Conservation (phyloP, 345 rosid species). For the Boechera stricta region DNA sequence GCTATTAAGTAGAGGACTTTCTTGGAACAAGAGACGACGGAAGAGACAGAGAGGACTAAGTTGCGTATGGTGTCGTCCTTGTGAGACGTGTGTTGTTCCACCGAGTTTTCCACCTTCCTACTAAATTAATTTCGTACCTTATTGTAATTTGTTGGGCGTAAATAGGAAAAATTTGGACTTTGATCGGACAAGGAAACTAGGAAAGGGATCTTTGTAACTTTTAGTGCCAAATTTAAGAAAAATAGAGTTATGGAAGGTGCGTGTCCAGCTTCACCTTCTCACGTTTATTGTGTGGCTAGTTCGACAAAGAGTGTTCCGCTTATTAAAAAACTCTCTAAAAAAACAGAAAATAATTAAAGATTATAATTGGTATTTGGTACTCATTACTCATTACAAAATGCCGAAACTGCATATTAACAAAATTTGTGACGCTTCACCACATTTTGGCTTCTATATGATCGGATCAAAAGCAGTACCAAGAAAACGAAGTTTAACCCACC, state of each 20-base stretch:
- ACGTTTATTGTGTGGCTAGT: conserved; percentile 40
- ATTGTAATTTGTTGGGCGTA: not conserved
- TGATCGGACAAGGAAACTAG: conserved; percentile 23
- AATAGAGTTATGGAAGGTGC: conserved; percentile 25
- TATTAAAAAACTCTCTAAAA: not conserved
- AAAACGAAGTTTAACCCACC: not conserved
- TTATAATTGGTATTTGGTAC: not conserved
- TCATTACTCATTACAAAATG: not conserved
- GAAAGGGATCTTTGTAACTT: conserved; percentile 26
- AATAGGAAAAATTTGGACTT: not conserved
- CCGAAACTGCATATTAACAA: not conserved
- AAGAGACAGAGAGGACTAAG: not conserved
- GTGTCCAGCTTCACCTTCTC: conserved; percentile 46
- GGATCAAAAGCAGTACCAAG: not conserved
- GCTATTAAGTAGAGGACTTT: conserved; percentile 7
- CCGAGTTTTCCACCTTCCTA: not conserved
- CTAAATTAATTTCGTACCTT: not conserved
- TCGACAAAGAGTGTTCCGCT: not conserved
- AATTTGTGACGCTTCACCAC: not conserved
- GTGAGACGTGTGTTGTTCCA: conserved; percentile 29
- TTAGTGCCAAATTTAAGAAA: not conserved
- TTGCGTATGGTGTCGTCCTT: conserved; percentile 40
- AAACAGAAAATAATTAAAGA: not conserved
- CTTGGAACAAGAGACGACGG: not conserved
- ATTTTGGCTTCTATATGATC: conserved; percentile 3